These are phyloP conservation scores for Quercus alba DNA, from an alignment of 306 rosid species.

Conservation along the genomic window DNA sequence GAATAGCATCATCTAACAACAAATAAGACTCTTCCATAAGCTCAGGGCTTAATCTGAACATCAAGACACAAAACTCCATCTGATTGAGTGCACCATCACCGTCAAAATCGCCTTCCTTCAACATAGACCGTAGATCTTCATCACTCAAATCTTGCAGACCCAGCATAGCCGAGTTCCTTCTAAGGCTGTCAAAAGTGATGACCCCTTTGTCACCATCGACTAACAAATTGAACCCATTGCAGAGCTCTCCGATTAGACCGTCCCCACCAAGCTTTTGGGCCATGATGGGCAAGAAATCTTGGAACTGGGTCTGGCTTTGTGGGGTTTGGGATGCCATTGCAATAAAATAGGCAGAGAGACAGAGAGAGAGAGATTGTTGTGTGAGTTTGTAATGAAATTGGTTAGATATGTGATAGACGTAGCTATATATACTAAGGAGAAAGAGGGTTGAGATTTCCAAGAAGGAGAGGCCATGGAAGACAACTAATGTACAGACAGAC, in stretches of 20 bases:
- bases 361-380: background rate
- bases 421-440: background rate
- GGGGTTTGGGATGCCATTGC: slow-evolving; percentile 47
- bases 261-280: slow-evolving; percentile 84
- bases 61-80: slow-evolving; percentile 85
- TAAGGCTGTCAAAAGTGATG: slow-evolving; percentile 76
- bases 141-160: slow-evolving; percentile 63
- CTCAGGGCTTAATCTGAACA: slow-evolving; percentile 90
- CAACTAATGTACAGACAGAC: slow-evolving; percentile 47
- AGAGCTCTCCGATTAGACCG: slow-evolving; percentile 68
- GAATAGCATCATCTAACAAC: slow-evolving; percentile 59
- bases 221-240: slow-evolving; percentile 63
- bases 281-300: slow-evolving; percentile 70
- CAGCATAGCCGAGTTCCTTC: slow-evolving; percentile 61
- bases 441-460: slow-evolving; percentile 37
- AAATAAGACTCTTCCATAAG: slow-evolving; percentile 65
- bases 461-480: slow-evolving; percentile 59
- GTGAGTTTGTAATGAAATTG: background rate
- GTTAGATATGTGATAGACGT: slow-evolving; percentile 10
- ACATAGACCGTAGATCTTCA: slow-evolving; percentile 65
- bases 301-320: slow-evolving; percentile 38
- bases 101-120: slow-evolving; percentile 75
- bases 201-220: slow-evolving; percentile 55
- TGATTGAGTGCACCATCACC: slow-evolving; percentile 82
- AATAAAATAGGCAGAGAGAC: background rate